Percentiles rank a stretch among this genome's conserved stretches.
Evolutionary conservation across 2,329 filamentous ascomycete genomes (phyloP).

Genomic region (Aspergillus sergii): DNA sequence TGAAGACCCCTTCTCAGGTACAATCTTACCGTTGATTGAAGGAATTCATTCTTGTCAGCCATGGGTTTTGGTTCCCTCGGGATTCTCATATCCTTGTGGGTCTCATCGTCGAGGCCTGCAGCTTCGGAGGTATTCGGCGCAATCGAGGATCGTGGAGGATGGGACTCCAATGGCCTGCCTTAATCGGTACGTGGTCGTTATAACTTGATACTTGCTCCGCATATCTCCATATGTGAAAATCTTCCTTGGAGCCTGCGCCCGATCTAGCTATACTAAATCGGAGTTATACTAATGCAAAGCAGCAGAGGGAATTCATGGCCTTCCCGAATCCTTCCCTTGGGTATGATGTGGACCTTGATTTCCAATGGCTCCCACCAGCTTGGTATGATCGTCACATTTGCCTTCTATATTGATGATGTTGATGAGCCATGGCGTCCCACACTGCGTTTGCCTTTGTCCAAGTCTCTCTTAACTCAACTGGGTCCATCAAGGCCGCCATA

Average conservation of each 20-base stretch:
- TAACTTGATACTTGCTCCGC: too few relatives aligned
- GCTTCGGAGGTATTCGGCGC: constrained; percentile 33
- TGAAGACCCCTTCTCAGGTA: constrained; percentile 39
- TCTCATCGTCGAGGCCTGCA: constrained; percentile 34
- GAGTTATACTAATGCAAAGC: constrained; percentile 23
- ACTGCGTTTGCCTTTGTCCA: constrained; percentile 54
- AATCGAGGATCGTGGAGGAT: constrained; percentile 41
- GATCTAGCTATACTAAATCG: not conserved
- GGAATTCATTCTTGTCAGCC: constrained; percentile 52
- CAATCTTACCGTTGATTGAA: constrained; percentile 54
- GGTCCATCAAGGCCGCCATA: constrained; percentile 39
- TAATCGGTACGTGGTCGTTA: constrained; percentile 22
- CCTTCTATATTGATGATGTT: constrained; percentile 49
- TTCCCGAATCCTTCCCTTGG: constrained; percentile 49
- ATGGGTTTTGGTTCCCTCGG: constrained; percentile 50
- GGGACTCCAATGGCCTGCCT: constrained; percentile 37
- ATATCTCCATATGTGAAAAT: constrained; percentile 27
- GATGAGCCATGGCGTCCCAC: constrained; percentile 41
- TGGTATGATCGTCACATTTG: constrained; percentile 48
- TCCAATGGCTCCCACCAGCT: constrained; percentile 53
- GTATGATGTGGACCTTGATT: constrained; percentile 51
- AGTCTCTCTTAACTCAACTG: constrained; percentile 31
- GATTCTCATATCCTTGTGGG: constrained; percentile 42
- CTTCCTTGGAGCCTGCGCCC: too few relatives aligned
- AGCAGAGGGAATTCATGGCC: constrained; percentile 55